Percentiles rank a stretch among this genome's conserved stretches.
Conservation (phyloP, 2,329 filamentous ascomycete genomes). For the Aspergillus sp. region DNA sequence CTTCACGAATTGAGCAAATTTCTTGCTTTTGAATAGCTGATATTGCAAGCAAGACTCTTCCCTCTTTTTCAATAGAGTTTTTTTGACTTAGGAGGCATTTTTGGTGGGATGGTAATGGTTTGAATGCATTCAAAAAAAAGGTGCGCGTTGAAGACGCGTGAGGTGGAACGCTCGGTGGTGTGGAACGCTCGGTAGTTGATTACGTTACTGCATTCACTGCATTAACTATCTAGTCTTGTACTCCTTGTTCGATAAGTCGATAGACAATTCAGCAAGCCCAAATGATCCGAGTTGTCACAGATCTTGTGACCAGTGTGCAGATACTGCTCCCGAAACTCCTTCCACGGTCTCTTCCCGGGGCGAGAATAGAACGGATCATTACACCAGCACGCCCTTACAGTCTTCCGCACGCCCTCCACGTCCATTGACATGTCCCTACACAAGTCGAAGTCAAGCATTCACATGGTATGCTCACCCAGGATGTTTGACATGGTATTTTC, state of each 20-base stretch:
- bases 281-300: not conserved
- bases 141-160: no score
- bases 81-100: no score
- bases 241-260: not conserved
- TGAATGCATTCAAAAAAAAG: no score
- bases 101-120: no score
- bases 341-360: slow-evolving; percentile 24
- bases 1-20: no score
- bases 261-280: not conserved
- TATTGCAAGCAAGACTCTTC: no score
- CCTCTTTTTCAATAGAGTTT: no score
- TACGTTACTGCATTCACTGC: not conserved
- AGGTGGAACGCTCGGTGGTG: no score
- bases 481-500: slow-evolving; percentile 4
- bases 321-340: slow-evolving; percentile 21
- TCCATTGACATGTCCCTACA: slow-evolving; percentile 35
- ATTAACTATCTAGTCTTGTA: not conserved
- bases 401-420: slow-evolving; percentile 33
- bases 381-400: slow-evolving; percentile 39
- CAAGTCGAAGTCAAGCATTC: slow-evolving; percentile 46
- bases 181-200: no score
- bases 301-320: slow-evolving; percentile 4
- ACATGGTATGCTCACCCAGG: slow-evolving; percentile 34
- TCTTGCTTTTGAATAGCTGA: no score
- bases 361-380: slow-evolving; percentile 50